Evolutionary conservation across 1,139 yeast species (phyloP).

Genomic region (Lodderomyces margitis): DNA sequence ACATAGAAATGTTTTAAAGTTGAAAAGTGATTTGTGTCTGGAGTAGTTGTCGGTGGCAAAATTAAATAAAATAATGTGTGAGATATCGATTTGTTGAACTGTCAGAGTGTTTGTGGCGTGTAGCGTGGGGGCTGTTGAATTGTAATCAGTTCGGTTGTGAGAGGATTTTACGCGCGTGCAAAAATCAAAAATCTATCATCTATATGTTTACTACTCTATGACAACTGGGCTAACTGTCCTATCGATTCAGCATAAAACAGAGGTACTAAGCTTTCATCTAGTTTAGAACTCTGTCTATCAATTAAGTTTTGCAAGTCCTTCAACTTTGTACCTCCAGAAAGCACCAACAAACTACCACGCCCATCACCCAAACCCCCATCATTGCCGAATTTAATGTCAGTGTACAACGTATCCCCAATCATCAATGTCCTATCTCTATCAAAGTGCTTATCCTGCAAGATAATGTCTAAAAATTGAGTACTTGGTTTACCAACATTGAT

Average conservation of each 20-base stretch:
- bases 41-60: too few relatives aligned
- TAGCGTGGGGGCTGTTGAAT: too few relatives aligned
- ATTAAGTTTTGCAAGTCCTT: slow-evolving; percentile 19
- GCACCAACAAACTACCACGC: slow-evolving; percentile 33
- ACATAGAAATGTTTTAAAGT: background rate
- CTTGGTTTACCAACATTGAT: slow-evolving; percentile 43
- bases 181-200: too few relatives aligned
- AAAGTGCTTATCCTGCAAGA: slow-evolving; percentile 27
- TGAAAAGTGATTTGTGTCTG: too few relatives aligned
- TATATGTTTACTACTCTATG: too few relatives aligned
- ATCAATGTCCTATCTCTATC: slow-evolving; percentile 30
- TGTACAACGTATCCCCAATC: slow-evolving; percentile 44
- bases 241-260: slow-evolving; percentile 30
- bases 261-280: slow-evolving; percentile 26
- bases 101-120: too few relatives aligned
- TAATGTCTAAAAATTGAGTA: slow-evolving; percentile 27
- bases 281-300: background rate
- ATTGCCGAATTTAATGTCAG: slow-evolving; percentile 45
- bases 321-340: slow-evolving; percentile 36
- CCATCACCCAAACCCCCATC: slow-evolving; percentile 35
- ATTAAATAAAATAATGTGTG: too few relatives aligned
- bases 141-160: too few relatives aligned
- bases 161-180: too few relatives aligned
- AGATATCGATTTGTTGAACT: too few relatives aligned
- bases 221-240: slow-evolving; percentile 1